These are phyloP conservation scores for Neurospora crassa DNA, from an alignment of 2,329 filamentous ascomycete genomes.

Conservation along the genomic window DNA sequence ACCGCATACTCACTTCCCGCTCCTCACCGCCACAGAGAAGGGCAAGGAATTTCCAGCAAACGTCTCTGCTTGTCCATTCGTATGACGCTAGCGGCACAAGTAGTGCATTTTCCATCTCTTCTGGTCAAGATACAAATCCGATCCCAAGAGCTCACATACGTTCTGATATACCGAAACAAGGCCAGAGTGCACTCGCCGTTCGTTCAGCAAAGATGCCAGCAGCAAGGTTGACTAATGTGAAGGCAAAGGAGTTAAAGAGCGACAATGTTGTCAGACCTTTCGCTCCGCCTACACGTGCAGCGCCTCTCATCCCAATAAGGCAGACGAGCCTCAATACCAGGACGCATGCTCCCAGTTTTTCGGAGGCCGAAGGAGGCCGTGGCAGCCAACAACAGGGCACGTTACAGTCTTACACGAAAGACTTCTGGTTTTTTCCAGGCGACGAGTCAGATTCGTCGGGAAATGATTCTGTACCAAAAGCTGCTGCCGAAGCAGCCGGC, in stretches of 20 bases:
- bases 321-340: slow-evolving; percentile 8
- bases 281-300: slow-evolving; percentile 3
- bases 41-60: background rate
- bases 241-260: background rate
- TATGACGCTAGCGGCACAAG: background rate
- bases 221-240: background rate
- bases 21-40: background rate
- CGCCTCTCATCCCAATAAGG: slow-evolving; percentile 8
- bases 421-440: background rate
- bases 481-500: background rate
- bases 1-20: slow-evolving; percentile 19
- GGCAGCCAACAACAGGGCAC: background rate
- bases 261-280: slow-evolving; percentile 3
- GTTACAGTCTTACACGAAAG: background rate
- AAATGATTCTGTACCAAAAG: background rate
- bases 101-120: background rate
- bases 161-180: background rate
- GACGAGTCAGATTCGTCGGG: background rate
- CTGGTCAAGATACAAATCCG: background rate
- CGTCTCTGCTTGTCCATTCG: background rate
- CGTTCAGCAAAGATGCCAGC: background rate
- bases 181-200: background rate
- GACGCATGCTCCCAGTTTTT: background rate
- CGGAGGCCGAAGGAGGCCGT: background rate
- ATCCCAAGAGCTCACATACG: background rate